These are phyloP conservation scores for Purshia tridentata DNA, from an alignment of 306 rosid species.

Conservation along the genomic window DNA sequence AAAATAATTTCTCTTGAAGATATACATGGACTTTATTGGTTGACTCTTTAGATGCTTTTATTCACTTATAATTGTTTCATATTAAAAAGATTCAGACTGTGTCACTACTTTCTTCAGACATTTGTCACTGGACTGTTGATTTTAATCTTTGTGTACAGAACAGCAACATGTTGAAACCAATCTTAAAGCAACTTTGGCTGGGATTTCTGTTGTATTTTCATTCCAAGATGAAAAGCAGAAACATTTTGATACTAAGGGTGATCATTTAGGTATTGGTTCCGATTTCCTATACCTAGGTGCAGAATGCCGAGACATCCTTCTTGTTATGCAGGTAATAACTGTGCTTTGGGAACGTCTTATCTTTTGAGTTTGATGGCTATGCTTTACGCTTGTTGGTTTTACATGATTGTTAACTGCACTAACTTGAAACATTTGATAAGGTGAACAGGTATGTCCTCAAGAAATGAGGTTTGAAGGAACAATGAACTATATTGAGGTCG, in stretches of 20 bases:
- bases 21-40: not conserved
- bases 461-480: slow-evolving; percentile 57
- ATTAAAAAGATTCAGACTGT: not conserved
- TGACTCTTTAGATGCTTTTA: not conserved
- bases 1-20: not conserved
- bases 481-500: slow-evolving; percentile 56
- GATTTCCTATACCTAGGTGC: slow-evolving; percentile 55
- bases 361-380: slow-evolving; percentile 21
- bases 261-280: slow-evolving; percentile 31
- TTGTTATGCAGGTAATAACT: slow-evolving; percentile 60
- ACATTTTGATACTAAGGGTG: slow-evolving; percentile 28
- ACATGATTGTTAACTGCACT: slow-evolving; percentile 23
- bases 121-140: slow-evolving; percentile 24
- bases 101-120: slow-evolving; percentile 17
- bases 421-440: slow-evolving; percentile 36
- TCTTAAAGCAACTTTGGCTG: slow-evolving; percentile 73
- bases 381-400: slow-evolving; percentile 25
- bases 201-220: slow-evolving; percentile 70
- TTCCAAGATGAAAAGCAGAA: slow-evolving; percentile 54
- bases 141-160: slow-evolving; percentile 49
- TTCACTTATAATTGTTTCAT: not conserved
- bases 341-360: slow-evolving; percentile 23
- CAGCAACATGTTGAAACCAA: slow-evolving; percentile 84
- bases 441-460: slow-evolving; percentile 64
- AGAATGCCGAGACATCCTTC: slow-evolving; percentile 58